Conservation (phyloP, 179 eudicot species). For the Carnegiea gigantea region DNA sequence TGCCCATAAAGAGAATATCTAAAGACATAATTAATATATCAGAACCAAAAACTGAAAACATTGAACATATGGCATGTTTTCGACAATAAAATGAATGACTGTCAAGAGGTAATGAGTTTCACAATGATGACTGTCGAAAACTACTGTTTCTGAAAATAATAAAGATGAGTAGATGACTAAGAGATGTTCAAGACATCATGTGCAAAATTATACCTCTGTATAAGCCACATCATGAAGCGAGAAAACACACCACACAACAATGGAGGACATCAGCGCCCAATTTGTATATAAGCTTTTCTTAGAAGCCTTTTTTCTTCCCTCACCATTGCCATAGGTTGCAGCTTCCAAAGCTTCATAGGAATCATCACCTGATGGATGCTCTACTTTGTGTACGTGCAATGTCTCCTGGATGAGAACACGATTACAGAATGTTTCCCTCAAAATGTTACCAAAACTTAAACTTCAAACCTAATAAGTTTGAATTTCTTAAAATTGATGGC, state of each 20-base stretch:
- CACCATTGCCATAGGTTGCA: constrained; percentile 25
- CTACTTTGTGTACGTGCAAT: constrained; percentile 54
- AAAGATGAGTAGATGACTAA: background rate
- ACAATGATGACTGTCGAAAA: background rate
- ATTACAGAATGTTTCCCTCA: background rate
- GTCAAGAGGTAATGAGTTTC: background rate
- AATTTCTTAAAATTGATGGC: background rate
- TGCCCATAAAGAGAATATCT: constrained; percentile 35
- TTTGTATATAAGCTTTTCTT: constrained; percentile 55
- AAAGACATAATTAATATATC: background rate
- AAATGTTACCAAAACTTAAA: background rate
- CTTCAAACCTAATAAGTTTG: background rate
- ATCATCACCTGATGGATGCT: constrained; percentile 20
- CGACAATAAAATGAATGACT: background rate
- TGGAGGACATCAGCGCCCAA: constrained; percentile 84
- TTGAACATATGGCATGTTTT: background rate
- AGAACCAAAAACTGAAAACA: background rate
- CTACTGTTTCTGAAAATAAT: background rate
- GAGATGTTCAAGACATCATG: background rate
- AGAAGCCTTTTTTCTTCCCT: constrained; percentile 26
- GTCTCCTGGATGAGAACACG: constrained; percentile 52
- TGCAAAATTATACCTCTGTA: constrained; percentile 56
- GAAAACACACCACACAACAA: constrained; percentile 74
- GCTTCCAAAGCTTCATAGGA: constrained; percentile 54
- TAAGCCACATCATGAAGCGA: constrained; percentile 93